Base-by-base conservation (phyloP, 2,329 filamentous ascomycete genomes). In the Botrytis paeoniae region DNA sequence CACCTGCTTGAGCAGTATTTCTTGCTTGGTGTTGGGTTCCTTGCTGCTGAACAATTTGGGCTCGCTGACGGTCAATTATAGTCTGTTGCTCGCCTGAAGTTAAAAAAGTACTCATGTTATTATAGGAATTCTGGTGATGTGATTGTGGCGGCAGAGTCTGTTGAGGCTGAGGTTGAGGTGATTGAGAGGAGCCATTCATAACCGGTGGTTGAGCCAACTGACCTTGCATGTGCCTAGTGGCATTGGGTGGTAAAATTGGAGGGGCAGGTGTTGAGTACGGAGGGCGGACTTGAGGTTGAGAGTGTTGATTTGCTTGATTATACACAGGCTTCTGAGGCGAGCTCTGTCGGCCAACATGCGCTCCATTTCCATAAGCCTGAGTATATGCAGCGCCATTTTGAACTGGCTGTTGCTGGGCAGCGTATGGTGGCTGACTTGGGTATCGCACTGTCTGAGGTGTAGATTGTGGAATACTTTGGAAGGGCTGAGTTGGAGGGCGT, bases 61-160 rank as follows among this genome's bases (percentile, higher is more conserved):
- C 80, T 43, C 80, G 77, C 72, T 82, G 80, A 41, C 80, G 78
- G 48, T 82, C 81, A 75, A 82, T 78, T 76, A 83, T 80, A 60
- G 74, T 77, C 37, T 79, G 76, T 64, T 83, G 81, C 71, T 82
- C 76, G 71, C 79, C 79, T 29, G 76, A 74, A 29, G 78, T 82
- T 77, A 82, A 78, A 71, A 79, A 78, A 18, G 76, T 78, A 74
- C 76, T 75, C 61, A 77, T 78, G 64, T 74, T 74, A 32, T 57
- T 68, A 35, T 73, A 75, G n/a, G 74, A 63, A 25, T 73, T 72
- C 35, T 71, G 66, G 43, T 70, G 41, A 70, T 64, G 57, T 32
- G 41, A 32, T 39, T 70, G 69, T 22, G 54, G 43, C 54, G 65
- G 65, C 37, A 68, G 54, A 57, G 18, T 18, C 16, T 51, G 64